Percentiles rank a stretch among this genome's conserved stretches.
These are phyloP conservation scores for Haplosporangium gracile DNA, from an alignment of 192 early-diverging fungal species.

Conservation along the genomic window DNA sequence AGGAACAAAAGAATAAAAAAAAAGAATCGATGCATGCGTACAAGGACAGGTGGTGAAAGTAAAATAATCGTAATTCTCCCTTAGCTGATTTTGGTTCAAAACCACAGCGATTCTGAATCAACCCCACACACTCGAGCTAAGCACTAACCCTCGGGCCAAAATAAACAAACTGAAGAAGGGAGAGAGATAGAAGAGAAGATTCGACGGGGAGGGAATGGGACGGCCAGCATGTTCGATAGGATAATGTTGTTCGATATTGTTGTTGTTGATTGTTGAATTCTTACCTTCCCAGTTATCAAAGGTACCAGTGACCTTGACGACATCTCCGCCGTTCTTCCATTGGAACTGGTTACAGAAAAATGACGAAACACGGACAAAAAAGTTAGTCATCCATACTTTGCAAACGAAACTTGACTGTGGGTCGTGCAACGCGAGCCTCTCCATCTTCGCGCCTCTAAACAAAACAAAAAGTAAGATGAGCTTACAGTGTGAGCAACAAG, in stretches of 20 bases:
- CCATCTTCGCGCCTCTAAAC: neutral
- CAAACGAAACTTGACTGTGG: neutral
- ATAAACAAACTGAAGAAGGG: neutral
- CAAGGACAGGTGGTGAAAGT: neutral
- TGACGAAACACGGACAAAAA: neutral
- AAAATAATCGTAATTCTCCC: neutral
- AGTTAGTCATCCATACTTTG: neutral
- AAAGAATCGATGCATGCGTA: neutral
- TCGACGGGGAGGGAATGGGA: neutral
- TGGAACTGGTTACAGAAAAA: conserved; percentile 17
- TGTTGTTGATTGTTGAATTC: neutral
- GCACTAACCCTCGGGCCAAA: neutral
- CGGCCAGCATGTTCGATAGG: neutral
- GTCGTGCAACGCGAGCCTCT: neutral
- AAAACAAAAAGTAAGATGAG: neutral
- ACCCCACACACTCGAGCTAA: neutral
- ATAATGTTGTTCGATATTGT: neutral
- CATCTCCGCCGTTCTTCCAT: conserved; percentile 28
- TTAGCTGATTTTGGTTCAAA: neutral
- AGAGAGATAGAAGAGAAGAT: neutral
- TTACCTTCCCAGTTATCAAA: conserved; percentile 51
- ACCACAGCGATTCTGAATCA: neutral
- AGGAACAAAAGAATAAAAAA: neutral
- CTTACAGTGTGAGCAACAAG: neutral
- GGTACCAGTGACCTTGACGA: conserved; percentile 42